Evolutionary conservation across 768 basidiomycete species (phyloP).

Genomic region (Suillus americanus): DNA sequence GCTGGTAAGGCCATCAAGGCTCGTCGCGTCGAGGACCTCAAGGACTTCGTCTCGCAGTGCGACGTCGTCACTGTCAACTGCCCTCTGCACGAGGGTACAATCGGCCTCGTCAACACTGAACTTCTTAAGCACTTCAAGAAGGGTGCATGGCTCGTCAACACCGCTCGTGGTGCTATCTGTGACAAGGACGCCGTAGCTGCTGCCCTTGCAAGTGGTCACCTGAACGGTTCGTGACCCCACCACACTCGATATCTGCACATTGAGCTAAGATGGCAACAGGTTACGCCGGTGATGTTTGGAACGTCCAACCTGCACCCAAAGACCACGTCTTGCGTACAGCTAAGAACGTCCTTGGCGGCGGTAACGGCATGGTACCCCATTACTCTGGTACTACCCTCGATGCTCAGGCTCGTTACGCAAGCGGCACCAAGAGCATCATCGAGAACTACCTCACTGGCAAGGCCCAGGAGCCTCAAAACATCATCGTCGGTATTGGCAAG

Average conservation of each 20-base stretch:
- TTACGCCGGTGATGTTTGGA: conserved; percentile 70
- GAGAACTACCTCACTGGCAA: conserved; percentile 64
- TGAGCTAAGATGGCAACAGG: conserved; percentile 7
- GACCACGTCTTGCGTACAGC: conserved; percentile 86
- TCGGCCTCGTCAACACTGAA: conserved; percentile 77
- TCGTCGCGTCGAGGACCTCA: conserved; percentile 76
- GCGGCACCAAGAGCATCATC: conserved; percentile 67
- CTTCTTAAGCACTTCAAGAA: conserved; percentile 88
- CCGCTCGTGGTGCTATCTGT: conserved; percentile 90
- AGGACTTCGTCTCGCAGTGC: conserved; percentile 60
- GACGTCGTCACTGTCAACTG: conserved; percentile 87
- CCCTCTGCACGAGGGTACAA: conserved; percentile 84
- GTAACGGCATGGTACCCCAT: conserved; percentile 89
- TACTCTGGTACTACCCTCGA: conserved; percentile 90
- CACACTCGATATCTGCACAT: not conserved
- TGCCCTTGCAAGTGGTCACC: conserved; percentile 74
- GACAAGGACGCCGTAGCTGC: conserved; percentile 78
- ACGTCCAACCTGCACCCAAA: conserved; percentile 82
- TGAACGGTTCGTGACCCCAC: conserved; percentile 45
- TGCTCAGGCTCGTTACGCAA: conserved; percentile 84
- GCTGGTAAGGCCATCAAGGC: conserved; percentile 67
- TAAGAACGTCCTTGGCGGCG: conserved; percentile 79
- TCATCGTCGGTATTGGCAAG: conserved; percentile 75
- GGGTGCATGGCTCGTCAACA: conserved; percentile 92
- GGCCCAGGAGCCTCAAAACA: conserved; percentile 72